Evolutionary conservation across 345 rosid species (phyloP), one percentile per base, ranked within the genome.

Genomic region (Erysimum cheiranthoides): DNA sequence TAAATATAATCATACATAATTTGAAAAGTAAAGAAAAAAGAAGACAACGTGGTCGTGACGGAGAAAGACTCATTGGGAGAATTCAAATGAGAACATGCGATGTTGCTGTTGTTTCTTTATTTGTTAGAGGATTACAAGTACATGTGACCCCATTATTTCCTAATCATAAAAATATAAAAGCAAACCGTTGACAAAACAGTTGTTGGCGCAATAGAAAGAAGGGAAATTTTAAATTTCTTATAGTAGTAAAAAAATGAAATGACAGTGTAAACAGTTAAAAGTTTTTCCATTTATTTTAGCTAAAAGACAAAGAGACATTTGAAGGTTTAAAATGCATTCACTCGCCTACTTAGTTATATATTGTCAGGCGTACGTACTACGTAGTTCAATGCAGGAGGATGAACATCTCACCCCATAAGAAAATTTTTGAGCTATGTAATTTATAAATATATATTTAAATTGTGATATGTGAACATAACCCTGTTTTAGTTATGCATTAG

Each of bases 81-180:
- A 71, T 71, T 78, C 77, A 78, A 78, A 78, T 11, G 73, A 63
- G 71, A 72, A 66, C 73, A 78, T 78, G 77, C 73, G 73, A 50
- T 72, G 77, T 72, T 78, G 27, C 77, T 78, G 73, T 57, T 47
- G n/a, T 56, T 70, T 65, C 68, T 65, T 64, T 56, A 71, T 45
- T 63, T 71, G 66, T 61, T 74, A 66, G 35, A 64, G 40, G 63
- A 43, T 36, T 68, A 51, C 65, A 34, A 69, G 70, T 63, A 70
- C 80, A 77, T 77, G 76, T 77, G 76, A 77, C 67, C 71, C 80
- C 80, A 77, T 77, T 77, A 70, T 77, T 70, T 70, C 7, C 71
- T 70, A 77, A 77, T 77, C 76, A 77, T 77, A 9, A 36, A 53
- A 73, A 16, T 10, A 35, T 17, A 49, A 75, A 70, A 70, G 66